Conservation (phyloP, 139 green algal genomes). For the Chlorella sorokiniana region DNA sequence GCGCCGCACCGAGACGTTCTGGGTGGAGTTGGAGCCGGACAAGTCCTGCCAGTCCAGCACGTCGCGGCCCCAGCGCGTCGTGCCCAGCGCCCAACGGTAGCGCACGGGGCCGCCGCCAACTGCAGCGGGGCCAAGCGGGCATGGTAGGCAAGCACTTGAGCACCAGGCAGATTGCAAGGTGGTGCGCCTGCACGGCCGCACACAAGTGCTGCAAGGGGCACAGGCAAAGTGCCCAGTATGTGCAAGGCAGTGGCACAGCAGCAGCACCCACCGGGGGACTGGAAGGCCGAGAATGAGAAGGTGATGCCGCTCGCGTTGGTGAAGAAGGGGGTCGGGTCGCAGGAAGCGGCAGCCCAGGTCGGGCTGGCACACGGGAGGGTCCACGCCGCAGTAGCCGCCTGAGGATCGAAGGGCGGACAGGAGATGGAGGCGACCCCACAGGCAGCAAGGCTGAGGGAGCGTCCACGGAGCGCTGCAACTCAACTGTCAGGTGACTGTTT, state of each 20-base stretch:
- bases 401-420: not conserved
- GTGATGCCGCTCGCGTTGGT: constrained; percentile 40
- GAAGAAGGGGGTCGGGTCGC: constrained; percentile 39
- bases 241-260: not conserved
- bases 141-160: not conserved
- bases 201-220: not conserved
- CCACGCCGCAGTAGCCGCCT: constrained; percentile 47
- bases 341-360: constrained; percentile 27
- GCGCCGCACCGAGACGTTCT: constrained; percentile 9
- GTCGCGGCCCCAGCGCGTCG: constrained; percentile 32
- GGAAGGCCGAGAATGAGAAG: constrained; percentile 55
- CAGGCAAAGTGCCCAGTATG: too few relatives aligned
- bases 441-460: too few relatives aligned
- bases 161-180: not conserved
- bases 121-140: too few relatives aligned
- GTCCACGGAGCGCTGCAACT: too few relatives aligned
- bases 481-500: too few relatives aligned
- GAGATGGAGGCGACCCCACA: not conserved
- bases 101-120: constrained; percentile 9
- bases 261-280: not conserved
- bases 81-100: constrained; percentile 64
- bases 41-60: constrained; percentile 48
- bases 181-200: too few relatives aligned
- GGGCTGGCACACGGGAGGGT: constrained; percentile 17
- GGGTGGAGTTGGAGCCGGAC: constrained; percentile 4